Base-by-base conservation (phyloP, 208 protist genomes). In the Leishmania guyanensis region DNA sequence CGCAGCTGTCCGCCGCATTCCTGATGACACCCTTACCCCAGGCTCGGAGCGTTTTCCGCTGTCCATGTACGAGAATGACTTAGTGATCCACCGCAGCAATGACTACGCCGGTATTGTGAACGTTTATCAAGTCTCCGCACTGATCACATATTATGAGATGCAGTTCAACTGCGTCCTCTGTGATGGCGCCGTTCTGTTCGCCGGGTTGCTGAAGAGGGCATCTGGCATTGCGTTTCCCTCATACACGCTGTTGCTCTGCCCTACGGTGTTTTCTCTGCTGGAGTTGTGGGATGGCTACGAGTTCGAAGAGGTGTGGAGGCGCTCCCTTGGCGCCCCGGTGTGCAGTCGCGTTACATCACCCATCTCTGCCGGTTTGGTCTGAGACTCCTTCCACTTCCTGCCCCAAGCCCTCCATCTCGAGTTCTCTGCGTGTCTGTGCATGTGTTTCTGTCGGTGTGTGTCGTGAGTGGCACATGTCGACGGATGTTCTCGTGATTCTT, bases 211-310 rank as follows among this genome's bases (percentile, higher is more conserved):
- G 71, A 78, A 74, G 53, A 81, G 77, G 33, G 78, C 77, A 20
- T 94, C 91, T 12, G 89, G 90, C 33, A 85, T 94, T 36, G 76
- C 86, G 3, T 96, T 96, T 64, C 92, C 92, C 29, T 85, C 87
- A 26, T 92, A 96, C 76, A 89, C 86, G 66, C 77, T 96, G 60
- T 78, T 96, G 65, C 87, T 94, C 86, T 96, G 92, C 79, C 89
- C 92, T 0, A 91, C 83, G n/a, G 86, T 96, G 48, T 92, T 96
- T 77, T 79, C 84, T 54, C 82, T 96, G 73, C 83, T 96, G 76
- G 90, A 96, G 81, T 48, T 96, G 64, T 94, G 91, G 91, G 93
- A 96, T 50, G 89, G 88, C 8, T 96, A 90, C 79, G 90, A 92
- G n/a, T 96, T 94, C 78, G 77, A 93, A 29, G 70, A 86, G 43